Evolutionary conservation across 352 stramenopile species (phyloP), one percentile per base, ranked within the genome.

Genomic region (Globisporangium uncinulatum): DNA sequence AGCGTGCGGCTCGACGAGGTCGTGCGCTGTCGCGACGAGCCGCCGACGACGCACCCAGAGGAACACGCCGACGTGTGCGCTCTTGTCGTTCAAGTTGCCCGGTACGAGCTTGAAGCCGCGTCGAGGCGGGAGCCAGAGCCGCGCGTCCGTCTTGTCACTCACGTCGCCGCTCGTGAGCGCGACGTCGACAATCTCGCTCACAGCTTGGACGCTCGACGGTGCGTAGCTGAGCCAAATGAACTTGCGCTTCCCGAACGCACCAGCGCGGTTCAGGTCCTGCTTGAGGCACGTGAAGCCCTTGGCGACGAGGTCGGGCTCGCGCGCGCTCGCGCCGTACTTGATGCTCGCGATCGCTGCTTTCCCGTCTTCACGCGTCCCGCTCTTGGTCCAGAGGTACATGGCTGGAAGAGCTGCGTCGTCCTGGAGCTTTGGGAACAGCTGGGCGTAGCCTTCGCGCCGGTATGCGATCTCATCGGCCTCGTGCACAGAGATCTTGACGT

Each of bases 231-330:
- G 65, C 81, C 81, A 91, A 39, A 91, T 85, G 57, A 86, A 91
- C 63, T 86, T 88, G 58, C 82, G 79, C 52, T 87, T 87, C 6
- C 76, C 77, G 47, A 91, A 91, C 4, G 67, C 54, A 8, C 79
- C 79, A 14, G 66, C 72, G 32, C 75, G 65, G 51, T 85, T 85
- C 17, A 91, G 67, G 57, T 91, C 75, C 57, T 91, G 81, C 39
- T 85, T 70, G n/a, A 93, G 58, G 41, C 80, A 90, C 1, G 80
- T 88, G 57, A 75, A 93, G 8, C 83, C 80, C 52, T 83, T 87
- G 1, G 76, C 73, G 13, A 91, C 77, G 8, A 93, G 62, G 0
- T 89, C 77, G n/a, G 75, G 87, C 56, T 93, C 83, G 10, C 77
- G 69, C 11, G 76, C 73, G 14, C 66, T 88, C 9, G 69, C 20